Conservation (phyloP, 148 eudicot genomes). For the Chenopodium quinoa region DNA sequence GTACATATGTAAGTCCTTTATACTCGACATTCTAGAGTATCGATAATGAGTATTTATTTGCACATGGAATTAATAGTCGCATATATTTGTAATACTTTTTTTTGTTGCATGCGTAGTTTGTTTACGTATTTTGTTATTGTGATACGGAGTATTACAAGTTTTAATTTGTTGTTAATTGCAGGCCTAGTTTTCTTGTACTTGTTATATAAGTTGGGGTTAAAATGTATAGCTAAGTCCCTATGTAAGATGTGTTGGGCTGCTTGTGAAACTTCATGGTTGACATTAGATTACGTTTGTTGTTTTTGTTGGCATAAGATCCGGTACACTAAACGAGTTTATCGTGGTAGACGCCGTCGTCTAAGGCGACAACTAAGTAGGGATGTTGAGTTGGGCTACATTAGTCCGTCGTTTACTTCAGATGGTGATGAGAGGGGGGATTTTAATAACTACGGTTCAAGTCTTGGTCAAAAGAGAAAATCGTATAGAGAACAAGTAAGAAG, state of each 20-base stretch:
- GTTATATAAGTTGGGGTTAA: slow-evolving; percentile 43
- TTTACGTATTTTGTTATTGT: too few relatives aligned
- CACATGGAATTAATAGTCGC: too few relatives aligned
- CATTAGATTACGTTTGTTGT: slow-evolving; percentile 34
- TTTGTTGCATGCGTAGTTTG: too few relatives aligned
- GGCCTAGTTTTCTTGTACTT: slow-evolving; percentile 39
- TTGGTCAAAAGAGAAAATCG: slow-evolving; percentile 27
- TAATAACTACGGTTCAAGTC: slow-evolving; percentile 11
- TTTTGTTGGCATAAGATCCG: slow-evolving; percentile 43
- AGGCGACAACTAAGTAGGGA: slow-evolving; percentile 21
- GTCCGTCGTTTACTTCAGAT: slow-evolving; percentile 5
- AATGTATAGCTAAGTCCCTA: slow-evolving; percentile 36
- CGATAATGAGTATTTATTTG: too few relatives aligned
- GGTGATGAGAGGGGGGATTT: neutral
- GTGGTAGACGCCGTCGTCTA: slow-evolving; percentile 17
- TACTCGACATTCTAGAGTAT: too few relatives aligned
- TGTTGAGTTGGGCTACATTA: slow-evolving; percentile 34
- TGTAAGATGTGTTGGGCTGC: slow-evolving; percentile 49
- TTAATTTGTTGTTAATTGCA: slow-evolving; percentile 21
- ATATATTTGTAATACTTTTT: too few relatives aligned
- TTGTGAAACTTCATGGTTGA: slow-evolving; percentile 40
- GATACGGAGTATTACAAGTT: neutral
- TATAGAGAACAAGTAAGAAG: neutral
- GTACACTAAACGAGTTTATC: slow-evolving; percentile 38
- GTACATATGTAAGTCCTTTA: slow-evolving; percentile 35